phyloP scores from a whole-genome alignment of 768 basidiomycete species.

The Mycena belliarum region DNA sequence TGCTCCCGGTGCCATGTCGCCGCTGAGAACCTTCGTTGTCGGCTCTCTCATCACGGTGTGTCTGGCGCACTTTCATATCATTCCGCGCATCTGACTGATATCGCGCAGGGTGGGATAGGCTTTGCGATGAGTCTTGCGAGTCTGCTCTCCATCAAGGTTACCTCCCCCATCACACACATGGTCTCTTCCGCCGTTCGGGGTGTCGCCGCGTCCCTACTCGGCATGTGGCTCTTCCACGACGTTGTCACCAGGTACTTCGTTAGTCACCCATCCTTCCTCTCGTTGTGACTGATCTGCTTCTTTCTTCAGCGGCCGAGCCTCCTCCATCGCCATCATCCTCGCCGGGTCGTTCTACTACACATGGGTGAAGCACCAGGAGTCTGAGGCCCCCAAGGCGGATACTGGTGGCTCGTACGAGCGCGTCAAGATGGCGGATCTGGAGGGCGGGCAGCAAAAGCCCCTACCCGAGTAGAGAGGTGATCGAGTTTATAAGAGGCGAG shows the following conservation, averaged over 20 bases:
- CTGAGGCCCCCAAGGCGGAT: conserved; percentile 37
- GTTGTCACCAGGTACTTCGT: conserved; percentile 70
- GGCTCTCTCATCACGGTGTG: conserved; percentile 80
- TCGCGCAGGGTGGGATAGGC: conserved; percentile 71
- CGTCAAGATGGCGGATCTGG: conserved; percentile 64
- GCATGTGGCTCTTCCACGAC: conserved; percentile 79
- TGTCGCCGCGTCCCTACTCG: conserved; percentile 86
- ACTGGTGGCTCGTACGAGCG: conserved; percentile 51
- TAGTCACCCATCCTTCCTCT: not conserved
- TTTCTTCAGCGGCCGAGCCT: conserved; percentile 65
- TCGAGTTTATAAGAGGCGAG: not conserved
- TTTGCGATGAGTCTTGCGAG: conserved; percentile 96
- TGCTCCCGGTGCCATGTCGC: conserved; percentile 42
- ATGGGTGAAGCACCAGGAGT: conserved; percentile 81
- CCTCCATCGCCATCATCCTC: conserved; percentile 81
- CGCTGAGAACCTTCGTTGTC: conserved; percentile 68
- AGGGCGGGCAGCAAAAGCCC: conserved; percentile 45
- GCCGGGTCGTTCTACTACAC: conserved; percentile 84
- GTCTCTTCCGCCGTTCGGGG: conserved; percentile 93
- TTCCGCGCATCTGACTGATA: not conserved
- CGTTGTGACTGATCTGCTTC: not conserved
- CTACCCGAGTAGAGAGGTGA: conserved; percentile 5
- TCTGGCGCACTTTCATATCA: conserved; percentile 3
- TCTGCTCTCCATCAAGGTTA: conserved; percentile 93
- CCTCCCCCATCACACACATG: conserved; percentile 98